Base-by-base conservation (phyloP, 208 protist genomes). In the Phytomonas sp. region DNA sequence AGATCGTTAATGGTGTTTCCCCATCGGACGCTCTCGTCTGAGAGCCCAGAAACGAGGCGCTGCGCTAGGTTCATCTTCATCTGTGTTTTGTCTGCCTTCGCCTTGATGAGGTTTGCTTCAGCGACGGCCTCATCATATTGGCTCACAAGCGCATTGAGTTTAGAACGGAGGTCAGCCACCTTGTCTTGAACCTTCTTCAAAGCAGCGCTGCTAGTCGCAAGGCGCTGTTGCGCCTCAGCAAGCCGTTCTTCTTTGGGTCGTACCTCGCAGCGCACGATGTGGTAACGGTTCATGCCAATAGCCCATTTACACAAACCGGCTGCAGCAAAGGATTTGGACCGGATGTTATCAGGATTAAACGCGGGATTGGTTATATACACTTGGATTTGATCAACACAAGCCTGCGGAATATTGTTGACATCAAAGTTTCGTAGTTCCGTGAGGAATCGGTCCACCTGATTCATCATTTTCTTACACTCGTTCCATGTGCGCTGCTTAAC, bases 11-110 rank as follows among this genome's bases (percentile, higher is more conserved):
- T 97, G 30, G 88, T 93, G 40, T 94, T 80, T 59, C 84, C 89
- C 98, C 98, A 99, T 62, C 98, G 94, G 49, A 98, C 93, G 67
- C 96, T 98, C 89, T 99, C 98, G 75, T 94, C 92, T 2, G 94
- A 87, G 32, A 99, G 87, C 65, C 98, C 98, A 37, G 78, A 83
- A 30, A 99, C 95, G 23, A 99, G 88, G 77, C 97, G 92, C 74
- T 96, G 81, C 29, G 94, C 94, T 66, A 98, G 79, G 79, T 98
- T 94, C 82, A 97, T 92, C 73, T 97, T 97, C 42, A 94, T 71
- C 76, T 97, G 88, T 29, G 96, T 98, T 73, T 97, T 95, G 69
- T 97, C 88, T 10, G 95, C 95, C 82, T 97, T 90, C 26, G 75
- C 87, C 77, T 98, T 88, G 76, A 97, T 97, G 30, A 78, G 80